phyloP scores from a whole-genome alignment of 345 rosid species.

The Psidium friedrichsthalianum region DNA sequence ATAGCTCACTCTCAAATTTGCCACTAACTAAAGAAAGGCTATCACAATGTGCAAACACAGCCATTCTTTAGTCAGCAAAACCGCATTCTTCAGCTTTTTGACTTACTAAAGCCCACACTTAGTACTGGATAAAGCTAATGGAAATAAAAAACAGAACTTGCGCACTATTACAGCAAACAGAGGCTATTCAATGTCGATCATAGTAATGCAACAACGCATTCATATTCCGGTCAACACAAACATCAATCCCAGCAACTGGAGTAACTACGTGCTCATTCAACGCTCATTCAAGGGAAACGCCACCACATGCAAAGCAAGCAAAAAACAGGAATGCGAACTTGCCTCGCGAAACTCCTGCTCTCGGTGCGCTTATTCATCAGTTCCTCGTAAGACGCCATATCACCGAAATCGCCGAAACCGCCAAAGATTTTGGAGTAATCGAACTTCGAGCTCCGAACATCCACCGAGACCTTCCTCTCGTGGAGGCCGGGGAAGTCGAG shows the following conservation, averaged over 20 bases:
- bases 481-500: constrained; percentile 65
- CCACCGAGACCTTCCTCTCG: constrained; percentile 32
- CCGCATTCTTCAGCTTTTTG: not conserved
- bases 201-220: not conserved
- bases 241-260: not conserved
- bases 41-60: not conserved
- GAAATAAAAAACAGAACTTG: not conserved
- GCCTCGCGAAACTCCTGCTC: constrained; percentile 18
- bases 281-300: not conserved
- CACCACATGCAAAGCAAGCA: not conserved
- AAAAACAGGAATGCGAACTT: not conserved
- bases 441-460: constrained; percentile 43
- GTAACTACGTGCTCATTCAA: not conserved
- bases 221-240: not conserved
- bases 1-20: not conserved
- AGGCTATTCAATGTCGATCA: not conserved
- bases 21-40: not conserved
- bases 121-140: not conserved
- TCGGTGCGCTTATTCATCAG: constrained; percentile 28
- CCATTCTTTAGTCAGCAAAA: not conserved
- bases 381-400: constrained; percentile 44
- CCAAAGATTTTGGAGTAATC: constrained; percentile 78
- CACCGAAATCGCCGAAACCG: constrained; percentile 44
- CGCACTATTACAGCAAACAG: not conserved
- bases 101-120: not conserved